Conservation (phyloP, 148 eudicot genomes). For the Fallopia convolvulus region DNA sequence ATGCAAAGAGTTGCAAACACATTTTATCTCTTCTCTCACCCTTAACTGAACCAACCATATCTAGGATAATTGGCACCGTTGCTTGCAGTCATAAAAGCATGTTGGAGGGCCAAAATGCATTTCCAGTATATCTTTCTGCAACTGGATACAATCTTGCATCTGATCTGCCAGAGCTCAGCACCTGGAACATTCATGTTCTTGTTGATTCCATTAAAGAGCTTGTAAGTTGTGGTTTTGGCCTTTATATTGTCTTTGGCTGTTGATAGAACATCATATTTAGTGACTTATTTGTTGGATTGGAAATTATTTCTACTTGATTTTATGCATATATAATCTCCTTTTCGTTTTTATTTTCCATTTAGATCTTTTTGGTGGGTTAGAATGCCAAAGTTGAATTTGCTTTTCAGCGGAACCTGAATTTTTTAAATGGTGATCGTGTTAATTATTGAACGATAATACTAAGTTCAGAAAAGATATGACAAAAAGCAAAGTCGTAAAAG, state of each 20-base stretch:
- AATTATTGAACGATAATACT: neutral
- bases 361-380: conserved; percentile 1
- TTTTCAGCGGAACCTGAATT: neutral
- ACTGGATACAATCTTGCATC: conserved; percentile 37
- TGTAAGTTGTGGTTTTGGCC: conserved; percentile 35
- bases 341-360: neutral
- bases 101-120: conserved; percentile 47
- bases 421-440: neutral
- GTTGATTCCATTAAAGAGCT: conserved; percentile 82
- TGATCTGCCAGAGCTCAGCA: conserved; percentile 51
- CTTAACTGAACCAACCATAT: conserved; percentile 57
- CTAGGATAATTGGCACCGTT: conserved; percentile 71
- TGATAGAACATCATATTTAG: neutral
- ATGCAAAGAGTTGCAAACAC: conserved; percentile 76
- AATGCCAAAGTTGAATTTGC: neutral
- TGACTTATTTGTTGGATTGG: neutral
- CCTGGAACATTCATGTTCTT: conserved; percentile 77
- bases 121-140: conserved; percentile 65
- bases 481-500: neutral
- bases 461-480: neutral
- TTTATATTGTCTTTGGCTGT: neutral
- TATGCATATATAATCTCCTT: neutral
- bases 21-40: conserved; percentile 64
- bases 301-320: neutral
- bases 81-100: conserved; percentile 54